Evolutionary conservation across 805 yeast species (phyloP).

Genomic region (Sugiyamaella floridensis): DNA sequence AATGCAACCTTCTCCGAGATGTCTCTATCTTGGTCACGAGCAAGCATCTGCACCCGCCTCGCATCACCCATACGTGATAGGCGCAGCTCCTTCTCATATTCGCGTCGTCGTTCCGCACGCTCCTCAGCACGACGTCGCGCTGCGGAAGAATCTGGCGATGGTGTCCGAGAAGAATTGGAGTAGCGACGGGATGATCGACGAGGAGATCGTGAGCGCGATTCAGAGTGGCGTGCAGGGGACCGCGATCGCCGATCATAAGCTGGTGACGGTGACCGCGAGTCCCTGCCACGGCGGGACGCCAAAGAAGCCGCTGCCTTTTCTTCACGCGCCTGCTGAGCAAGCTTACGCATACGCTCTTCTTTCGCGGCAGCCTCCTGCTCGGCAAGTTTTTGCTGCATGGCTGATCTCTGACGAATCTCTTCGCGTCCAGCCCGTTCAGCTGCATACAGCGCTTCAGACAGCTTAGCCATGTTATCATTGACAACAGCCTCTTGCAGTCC

Average conservation of each 20-base stretch:
- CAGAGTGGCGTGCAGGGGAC: background rate
- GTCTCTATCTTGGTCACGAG: constrained; percentile 43
- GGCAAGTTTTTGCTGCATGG: constrained; percentile 42
- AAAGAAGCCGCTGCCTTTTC: constrained; percentile 23
- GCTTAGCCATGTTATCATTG: constrained; percentile 50
- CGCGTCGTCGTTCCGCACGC: constrained; percentile 40
- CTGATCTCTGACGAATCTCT: constrained; percentile 46
- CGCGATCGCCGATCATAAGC: constrained; percentile 2
- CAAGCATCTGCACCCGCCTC: constrained; percentile 37
- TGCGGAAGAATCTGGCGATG: constrained; percentile 17
- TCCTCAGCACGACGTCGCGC: constrained; percentile 35
- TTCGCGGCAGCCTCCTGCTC: constrained; percentile 44
- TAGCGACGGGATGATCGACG: background rate
- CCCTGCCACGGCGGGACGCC: background rate
- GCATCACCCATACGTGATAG: constrained; percentile 41
- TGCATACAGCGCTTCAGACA: constrained; percentile 63
- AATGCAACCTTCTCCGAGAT: constrained; percentile 50
- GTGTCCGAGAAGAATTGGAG: constrained; percentile 1
- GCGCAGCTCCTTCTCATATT: constrained; percentile 43
- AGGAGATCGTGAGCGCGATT: constrained; percentile 4
- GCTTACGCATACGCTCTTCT: constrained; percentile 44
- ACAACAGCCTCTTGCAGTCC: constrained; percentile 35
- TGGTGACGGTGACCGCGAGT: constrained; percentile 2
- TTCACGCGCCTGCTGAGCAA: constrained; percentile 45
- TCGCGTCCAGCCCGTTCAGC: constrained; percentile 60